Percentiles rank a stretch among this genome's conserved stretches.
Evolutionary conservation across 2,329 filamentous ascomycete genomes (phyloP).

Genomic region (Aspergillus luchuensis): DNA sequence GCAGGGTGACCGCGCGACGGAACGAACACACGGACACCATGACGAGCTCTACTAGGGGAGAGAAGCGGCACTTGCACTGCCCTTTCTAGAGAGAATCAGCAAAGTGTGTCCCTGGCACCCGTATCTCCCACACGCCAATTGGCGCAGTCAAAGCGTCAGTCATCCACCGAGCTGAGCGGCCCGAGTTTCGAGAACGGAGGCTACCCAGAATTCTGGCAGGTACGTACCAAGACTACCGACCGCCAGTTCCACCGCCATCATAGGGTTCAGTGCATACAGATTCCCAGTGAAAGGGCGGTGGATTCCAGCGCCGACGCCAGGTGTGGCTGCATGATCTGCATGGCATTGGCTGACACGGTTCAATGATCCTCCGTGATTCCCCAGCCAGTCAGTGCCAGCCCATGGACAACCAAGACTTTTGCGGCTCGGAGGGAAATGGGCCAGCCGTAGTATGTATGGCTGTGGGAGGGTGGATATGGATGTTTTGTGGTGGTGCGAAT

Average conservation of each 20-base stretch:
- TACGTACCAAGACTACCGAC: conserved; percentile 5
- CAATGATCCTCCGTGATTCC: not conserved
- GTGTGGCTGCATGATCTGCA: conserved; percentile 12
- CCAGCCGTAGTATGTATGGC: not conserved
- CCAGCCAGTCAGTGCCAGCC: not conserved
- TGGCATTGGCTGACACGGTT: not conserved
- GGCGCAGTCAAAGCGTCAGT: not conserved
- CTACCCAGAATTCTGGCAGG: no score
- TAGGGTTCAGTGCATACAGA: conserved; percentile 11
- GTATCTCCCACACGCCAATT: not conserved
- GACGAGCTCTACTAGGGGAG: not conserved
- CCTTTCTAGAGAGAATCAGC: not conserved
- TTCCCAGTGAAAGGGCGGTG: conserved; percentile 14
- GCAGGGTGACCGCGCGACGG: not conserved
- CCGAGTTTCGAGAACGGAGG: not conserved
- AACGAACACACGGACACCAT: not conserved
- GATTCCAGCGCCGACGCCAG: not conserved
- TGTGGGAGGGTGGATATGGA: not conserved
- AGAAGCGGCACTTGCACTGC: not conserved
- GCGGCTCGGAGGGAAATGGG: conserved; percentile 9
- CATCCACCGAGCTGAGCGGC: conserved; percentile 4
- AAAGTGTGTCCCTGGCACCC: not conserved
- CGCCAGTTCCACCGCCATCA: conserved; percentile 7
- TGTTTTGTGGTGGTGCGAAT: not conserved
- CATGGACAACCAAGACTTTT: conserved; percentile 6